phyloP scores from a whole-genome alignment of 768 basidiomycete species.

The Leccinum disarticulatum region DNA sequence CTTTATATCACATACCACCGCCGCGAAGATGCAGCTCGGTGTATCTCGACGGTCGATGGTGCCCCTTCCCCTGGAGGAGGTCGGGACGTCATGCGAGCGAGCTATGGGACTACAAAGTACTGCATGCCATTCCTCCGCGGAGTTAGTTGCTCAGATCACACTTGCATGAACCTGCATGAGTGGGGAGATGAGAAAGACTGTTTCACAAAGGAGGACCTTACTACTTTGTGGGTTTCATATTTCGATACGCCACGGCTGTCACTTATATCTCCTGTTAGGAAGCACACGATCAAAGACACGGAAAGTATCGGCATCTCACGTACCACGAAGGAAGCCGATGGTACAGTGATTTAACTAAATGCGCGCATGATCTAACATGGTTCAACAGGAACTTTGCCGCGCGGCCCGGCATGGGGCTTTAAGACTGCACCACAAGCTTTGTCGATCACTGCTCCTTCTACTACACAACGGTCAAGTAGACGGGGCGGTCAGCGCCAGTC shows the following conservation, averaged over 20 bases:
- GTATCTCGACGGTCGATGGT: slow-evolving; percentile 92
- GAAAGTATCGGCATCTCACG: slow-evolving; percentile 57
- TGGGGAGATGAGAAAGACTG: slow-evolving; percentile 99
- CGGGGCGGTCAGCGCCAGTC: slow-evolving; percentile 50
- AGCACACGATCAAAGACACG: slow-evolving; percentile 91
- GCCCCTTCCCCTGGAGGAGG: slow-evolving; percentile 87
- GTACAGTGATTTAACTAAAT: slow-evolving; percentile 27
- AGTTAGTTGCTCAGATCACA: slow-evolving; percentile 78
- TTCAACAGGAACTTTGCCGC: slow-evolving; percentile 54
- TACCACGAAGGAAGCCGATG: slow-evolving; percentile 59
- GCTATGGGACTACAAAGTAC: slow-evolving; percentile 96
- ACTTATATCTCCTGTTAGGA: slow-evolving; percentile 44
- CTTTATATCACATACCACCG: slow-evolving; percentile 95
- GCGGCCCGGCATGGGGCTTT: slow-evolving; percentile 63
- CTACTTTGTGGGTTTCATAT: slow-evolving; percentile 68
- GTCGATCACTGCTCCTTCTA: slow-evolving; percentile 14
- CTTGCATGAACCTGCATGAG: slow-evolving; percentile 94
- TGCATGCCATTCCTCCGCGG: slow-evolving; percentile 95
- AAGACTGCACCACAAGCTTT: slow-evolving; percentile 33
- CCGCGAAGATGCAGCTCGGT: slow-evolving; percentile 91
- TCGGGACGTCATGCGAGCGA: slow-evolving; percentile 87
- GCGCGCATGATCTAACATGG: slow-evolving; percentile 7
- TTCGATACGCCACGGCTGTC: neutral
- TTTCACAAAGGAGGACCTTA: slow-evolving; percentile 94
- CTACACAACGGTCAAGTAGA: slow-evolving; percentile 39